A percentile compares a stretch with the other conserved stretches of the same genome.
Conservation (phyloP, 805 yeast genomes). For the Kazachstania kunashirensis region DNA sequence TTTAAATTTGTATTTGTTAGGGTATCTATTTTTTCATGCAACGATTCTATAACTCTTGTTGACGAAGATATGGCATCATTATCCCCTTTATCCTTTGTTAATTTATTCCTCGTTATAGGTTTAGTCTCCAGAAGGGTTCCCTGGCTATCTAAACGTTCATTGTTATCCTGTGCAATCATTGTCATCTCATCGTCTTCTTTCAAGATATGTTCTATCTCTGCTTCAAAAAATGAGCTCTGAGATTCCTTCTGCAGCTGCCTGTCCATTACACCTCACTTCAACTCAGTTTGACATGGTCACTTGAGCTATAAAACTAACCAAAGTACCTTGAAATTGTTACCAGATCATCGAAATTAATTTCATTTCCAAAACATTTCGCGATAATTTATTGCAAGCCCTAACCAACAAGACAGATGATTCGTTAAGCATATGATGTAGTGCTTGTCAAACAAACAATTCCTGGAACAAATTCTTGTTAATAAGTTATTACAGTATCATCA, state of each 20-base stretch:
- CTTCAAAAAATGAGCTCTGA: constrained; percentile 3
- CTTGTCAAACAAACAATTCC: too few species aligned
- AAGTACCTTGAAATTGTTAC: too few species aligned
- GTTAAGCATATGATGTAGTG: too few species aligned
- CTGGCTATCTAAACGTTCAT: background rate
- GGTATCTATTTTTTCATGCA: constrained; percentile 43
- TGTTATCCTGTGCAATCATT: background rate
- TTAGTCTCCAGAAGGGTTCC: background rate
- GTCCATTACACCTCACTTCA: too few species aligned
- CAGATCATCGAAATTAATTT: too few species aligned
- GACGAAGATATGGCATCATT: constrained; percentile 1
- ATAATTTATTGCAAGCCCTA: too few species aligned
- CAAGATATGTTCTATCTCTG: constrained; percentile 4
- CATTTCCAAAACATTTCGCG: too few species aligned
- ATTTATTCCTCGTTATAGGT: background rate
- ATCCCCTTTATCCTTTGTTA: background rate
- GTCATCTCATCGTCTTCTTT: constrained; percentile 4
- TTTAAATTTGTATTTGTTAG: constrained; percentile 35
- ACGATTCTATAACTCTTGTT: constrained; percentile 32
- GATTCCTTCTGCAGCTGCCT: background rate
- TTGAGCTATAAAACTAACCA: too few species aligned
- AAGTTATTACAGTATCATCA: too few species aligned
- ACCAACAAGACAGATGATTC: too few species aligned
- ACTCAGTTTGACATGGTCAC: too few species aligned
- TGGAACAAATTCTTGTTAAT: too few species aligned